phyloP scores from a whole-genome alignment of 805 yeast species.

The Ogataea zsoltii region DNA sequence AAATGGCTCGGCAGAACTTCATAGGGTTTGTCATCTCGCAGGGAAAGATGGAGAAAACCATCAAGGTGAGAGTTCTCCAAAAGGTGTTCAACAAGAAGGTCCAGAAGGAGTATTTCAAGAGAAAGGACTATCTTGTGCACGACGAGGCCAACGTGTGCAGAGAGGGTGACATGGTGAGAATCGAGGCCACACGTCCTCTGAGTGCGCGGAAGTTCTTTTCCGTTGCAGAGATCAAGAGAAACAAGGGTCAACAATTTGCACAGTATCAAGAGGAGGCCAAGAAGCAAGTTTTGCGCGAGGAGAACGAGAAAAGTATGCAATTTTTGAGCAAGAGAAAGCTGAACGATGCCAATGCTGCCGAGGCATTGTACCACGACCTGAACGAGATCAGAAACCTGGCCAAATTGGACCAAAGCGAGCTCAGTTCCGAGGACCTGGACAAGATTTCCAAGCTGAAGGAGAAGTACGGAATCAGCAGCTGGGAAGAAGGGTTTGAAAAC shows the following conservation, averaged over 20 bases:
- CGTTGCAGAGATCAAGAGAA: conserved; percentile 84
- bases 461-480: conserved; percentile 31
- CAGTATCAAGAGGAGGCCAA: conserved; percentile 74
- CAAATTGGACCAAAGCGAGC: conserved; percentile 13
- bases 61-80: conserved; percentile 85
- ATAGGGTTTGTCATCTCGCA: conserved; percentile 93
- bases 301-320: conserved; percentile 51
- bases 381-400: conserved; percentile 20
- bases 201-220: conserved; percentile 84
- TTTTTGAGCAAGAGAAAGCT: conserved; percentile 52
- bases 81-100: conserved; percentile 69
- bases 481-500: conserved; percentile 27
- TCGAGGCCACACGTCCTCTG: conserved; percentile 84
- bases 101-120: conserved; percentile 72
- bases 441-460: conserved; percentile 39
- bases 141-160: conserved; percentile 90
- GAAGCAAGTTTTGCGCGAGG: conserved; percentile 65
- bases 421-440: conserved; percentile 34
- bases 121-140: conserved; percentile 87
- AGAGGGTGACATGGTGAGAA: conserved; percentile 94
- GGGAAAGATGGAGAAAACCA: conserved; percentile 94
- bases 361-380: conserved; percentile 34
- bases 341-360: conserved; percentile 21
- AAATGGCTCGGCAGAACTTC: conserved; percentile 87
- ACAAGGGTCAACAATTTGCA: conserved; percentile 91